Conservation (phyloP, 768 basidiomycete genomes). For the Albatrellus ellisii region DNA sequence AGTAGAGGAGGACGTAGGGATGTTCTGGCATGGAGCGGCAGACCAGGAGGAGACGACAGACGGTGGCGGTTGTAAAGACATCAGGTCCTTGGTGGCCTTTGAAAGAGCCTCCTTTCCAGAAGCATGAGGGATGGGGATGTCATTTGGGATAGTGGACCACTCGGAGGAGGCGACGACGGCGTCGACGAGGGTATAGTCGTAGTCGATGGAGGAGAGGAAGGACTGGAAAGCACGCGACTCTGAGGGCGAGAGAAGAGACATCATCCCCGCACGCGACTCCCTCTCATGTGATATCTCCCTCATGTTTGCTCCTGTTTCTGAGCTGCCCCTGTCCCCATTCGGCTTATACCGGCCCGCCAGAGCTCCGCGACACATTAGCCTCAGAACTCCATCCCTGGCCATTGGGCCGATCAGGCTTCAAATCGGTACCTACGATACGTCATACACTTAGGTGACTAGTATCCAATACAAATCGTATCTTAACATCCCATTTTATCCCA, state of each 20-base stretch:
- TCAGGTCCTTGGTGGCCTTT: conserved; percentile 75
- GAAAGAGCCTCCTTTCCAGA: conserved; percentile 49
- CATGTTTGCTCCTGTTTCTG: conserved; percentile 6
- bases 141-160: conserved; percentile 21
- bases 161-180: conserved; percentile 12
- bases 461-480: too few species aligned
- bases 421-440: too few species aligned
- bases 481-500: too few species aligned
- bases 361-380: background rate
- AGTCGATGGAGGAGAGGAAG: conserved; percentile 14
- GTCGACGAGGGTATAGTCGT: conserved; percentile 13
- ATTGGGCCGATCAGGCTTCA: too few species aligned
- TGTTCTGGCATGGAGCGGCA: conserved; percentile 23
- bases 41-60: conserved; percentile 15
- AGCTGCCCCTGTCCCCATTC: background rate
- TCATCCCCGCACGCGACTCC: background rate
- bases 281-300: conserved; percentile 11
- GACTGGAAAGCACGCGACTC: conserved; percentile 15
- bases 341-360: background rate
- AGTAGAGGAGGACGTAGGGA: conserved; percentile 7
- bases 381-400: too few species aligned
- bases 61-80: conserved; percentile 40
- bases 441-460: too few species aligned
- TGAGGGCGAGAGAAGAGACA: conserved; percentile 11
- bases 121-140: conserved; percentile 32